A percentile compares a stretch with the other conserved stretches of the same genome.
These are phyloP conservation scores for Clitopilus hobsonii DNA, from an alignment of 768 basidiomycete genomes.

Conservation along the genomic window DNA sequence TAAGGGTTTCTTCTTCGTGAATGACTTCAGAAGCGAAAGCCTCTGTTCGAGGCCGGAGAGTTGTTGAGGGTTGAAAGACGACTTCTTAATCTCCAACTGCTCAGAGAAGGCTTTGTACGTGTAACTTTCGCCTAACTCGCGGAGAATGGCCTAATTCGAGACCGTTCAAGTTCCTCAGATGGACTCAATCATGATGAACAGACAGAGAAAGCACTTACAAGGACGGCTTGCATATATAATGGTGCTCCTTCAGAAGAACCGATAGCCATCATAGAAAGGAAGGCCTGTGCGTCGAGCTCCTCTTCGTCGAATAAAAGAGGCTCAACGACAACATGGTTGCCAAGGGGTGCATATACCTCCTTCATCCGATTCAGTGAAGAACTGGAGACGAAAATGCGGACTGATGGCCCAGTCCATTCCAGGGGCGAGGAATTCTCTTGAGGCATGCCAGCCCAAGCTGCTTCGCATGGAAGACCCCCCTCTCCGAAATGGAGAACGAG, in stretches of 20 bases:
- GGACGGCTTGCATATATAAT: slow-evolving; percentile 62
- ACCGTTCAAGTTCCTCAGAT: too few species aligned
- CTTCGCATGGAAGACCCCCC: slow-evolving; percentile 64
- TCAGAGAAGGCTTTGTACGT: slow-evolving; percentile 44
- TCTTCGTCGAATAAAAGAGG: slow-evolving; percentile 50
- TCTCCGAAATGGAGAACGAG: slow-evolving; percentile 70
- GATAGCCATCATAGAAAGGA: slow-evolving; percentile 73
- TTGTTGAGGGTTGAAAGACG: slow-evolving; percentile 54
- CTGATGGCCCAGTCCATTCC: slow-evolving; percentile 24
- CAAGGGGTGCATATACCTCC: slow-evolving; percentile 49
- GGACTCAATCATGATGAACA: neutral
- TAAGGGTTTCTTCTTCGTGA: slow-evolving; percentile 33
- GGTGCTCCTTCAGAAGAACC: slow-evolving; percentile 58
- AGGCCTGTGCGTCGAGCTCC: slow-evolving; percentile 65
- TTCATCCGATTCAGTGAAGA: slow-evolving; percentile 60
- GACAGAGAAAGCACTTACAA: slow-evolving; percentile 35
- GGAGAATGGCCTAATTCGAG: slow-evolving; percentile 44
- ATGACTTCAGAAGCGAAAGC: slow-evolving; percentile 54
- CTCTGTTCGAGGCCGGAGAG: slow-evolving; percentile 56
- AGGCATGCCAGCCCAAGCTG: slow-evolving; percentile 51
- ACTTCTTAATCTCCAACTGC: slow-evolving; percentile 40
- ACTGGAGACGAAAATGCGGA: slow-evolving; percentile 54
- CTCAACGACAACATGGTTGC: slow-evolving; percentile 42
- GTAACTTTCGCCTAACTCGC: slow-evolving; percentile 59
- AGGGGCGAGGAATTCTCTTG: slow-evolving; percentile 9